Percentiles rank a stretch among this genome's conserved stretches.
These are phyloP conservation scores for Suillus paluster DNA, from an alignment of 768 basidiomycete genomes.

Conservation along the genomic window DNA sequence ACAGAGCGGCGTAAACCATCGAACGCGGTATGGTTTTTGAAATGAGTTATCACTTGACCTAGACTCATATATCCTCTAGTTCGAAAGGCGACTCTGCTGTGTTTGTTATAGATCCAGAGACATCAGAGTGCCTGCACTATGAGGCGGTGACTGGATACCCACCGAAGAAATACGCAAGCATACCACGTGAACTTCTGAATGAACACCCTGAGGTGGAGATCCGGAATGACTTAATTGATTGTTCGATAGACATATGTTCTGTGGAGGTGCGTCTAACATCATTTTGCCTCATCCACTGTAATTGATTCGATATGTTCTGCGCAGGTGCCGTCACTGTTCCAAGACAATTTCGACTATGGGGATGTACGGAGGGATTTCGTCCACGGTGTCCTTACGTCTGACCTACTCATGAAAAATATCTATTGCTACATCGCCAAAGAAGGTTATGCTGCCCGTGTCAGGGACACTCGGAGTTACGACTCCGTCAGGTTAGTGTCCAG, in stretches of 20 bases:
- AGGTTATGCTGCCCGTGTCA: conserved; percentile 91
- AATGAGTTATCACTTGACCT: not conserved
- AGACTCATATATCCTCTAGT: conserved; percentile 40
- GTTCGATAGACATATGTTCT: conserved; percentile 91
- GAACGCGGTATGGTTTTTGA: conserved; percentile 59
- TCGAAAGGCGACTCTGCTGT: conserved; percentile 74
- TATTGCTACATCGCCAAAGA: conserved; percentile 87
- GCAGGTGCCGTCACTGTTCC: conserved; percentile 93
- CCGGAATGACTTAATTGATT: conserved; percentile 86
- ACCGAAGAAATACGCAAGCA: conserved; percentile 55
- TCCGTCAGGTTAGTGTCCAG: conserved; percentile 69
- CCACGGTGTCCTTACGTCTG: conserved; percentile 91
- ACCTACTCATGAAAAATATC: conserved; percentile 93
- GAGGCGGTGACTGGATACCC: conserved; percentile 78
- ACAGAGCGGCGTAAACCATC: conserved; percentile 70
- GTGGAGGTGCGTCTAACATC: conserved; percentile 66
- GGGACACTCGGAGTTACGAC: conserved; percentile 91
- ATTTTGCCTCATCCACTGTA: not conserved
- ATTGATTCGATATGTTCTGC: conserved; percentile 9
- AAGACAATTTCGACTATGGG: conserved; percentile 98
- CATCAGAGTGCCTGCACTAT: conserved; percentile 85
- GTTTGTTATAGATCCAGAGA: conserved; percentile 76
- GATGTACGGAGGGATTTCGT: conserved; percentile 94
- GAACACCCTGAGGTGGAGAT: conserved; percentile 83
- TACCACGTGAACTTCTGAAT: conserved; percentile 80